Evolutionary conservation across 305 asterid species (phyloP).

Genomic region (Solanum hybrid): DNA sequence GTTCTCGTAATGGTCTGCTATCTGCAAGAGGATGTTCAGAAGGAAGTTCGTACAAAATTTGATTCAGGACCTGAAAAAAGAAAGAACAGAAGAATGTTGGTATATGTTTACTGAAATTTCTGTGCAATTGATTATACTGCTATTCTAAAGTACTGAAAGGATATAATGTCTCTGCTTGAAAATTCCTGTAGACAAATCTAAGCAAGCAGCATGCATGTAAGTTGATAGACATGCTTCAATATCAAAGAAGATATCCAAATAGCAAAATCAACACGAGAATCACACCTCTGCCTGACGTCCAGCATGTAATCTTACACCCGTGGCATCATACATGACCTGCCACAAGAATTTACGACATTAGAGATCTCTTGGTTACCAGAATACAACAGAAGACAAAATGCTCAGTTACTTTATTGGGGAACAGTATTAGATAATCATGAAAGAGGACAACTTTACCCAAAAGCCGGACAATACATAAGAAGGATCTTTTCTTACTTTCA

Average conservation of each 20-base stretch:
- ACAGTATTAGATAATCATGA: not conserved
- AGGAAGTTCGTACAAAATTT: slow-evolving; percentile 86
- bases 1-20: slow-evolving; percentile 83
- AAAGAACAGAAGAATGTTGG: not conserved
- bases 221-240: slow-evolving; percentile 1
- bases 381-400: not conserved
- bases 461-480: not conserved
- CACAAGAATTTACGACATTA: slow-evolving; percentile 10
- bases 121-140: not conserved
- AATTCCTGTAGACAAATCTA: not conserved
- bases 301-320: slow-evolving; percentile 89
- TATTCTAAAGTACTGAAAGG: not conserved
- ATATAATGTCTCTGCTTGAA: not conserved
- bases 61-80: slow-evolving; percentile 58
- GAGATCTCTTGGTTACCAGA: not conserved
- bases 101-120: not conserved
- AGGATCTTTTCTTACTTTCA: not conserved
- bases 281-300: slow-evolving; percentile 98
- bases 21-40: slow-evolving; percentile 94
- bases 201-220: not conserved
- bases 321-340: slow-evolving; percentile 97
- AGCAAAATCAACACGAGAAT: slow-evolving; percentile 5
- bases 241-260: slow-evolving; percentile 4
- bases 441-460: not conserved
- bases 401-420: not conserved